phyloP scores from a whole-genome alignment of 495 filamentous ascomycete species.

The Viridothelium virens region DNA sequence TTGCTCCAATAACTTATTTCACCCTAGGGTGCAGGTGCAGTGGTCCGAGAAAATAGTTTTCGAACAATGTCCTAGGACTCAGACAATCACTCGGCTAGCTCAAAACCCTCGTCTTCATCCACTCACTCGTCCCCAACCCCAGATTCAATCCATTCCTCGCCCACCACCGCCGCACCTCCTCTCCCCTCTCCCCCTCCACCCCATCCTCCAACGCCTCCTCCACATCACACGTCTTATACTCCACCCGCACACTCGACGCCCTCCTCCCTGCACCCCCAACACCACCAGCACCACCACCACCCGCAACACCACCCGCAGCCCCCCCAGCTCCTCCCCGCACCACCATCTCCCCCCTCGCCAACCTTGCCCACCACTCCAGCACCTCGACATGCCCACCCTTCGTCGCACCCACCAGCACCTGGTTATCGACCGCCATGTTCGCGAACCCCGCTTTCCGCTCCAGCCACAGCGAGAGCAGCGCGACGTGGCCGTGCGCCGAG shows the following conservation, averaged over 20 bases:
- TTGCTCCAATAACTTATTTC: no score
- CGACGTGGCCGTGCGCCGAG: constrained; percentile 75
- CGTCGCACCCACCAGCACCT: constrained; percentile 80
- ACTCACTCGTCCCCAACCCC: constrained; percentile 79
- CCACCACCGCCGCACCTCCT: constrained; percentile 77
- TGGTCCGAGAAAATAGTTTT: no score
- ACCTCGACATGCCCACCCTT: constrained; percentile 77
- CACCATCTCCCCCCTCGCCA: constrained; percentile 23
- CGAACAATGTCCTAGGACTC: neutral
- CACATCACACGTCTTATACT: constrained; percentile 93
- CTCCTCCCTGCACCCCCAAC: constrained; percentile 51
- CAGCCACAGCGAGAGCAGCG: constrained; percentile 76
- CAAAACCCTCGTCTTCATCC: constrained; percentile 73
- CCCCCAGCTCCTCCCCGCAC: neutral
- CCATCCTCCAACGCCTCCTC: constrained; percentile 87
- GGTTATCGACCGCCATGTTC: constrained; percentile 81
- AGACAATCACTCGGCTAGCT: neutral
- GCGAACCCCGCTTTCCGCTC: constrained; percentile 53
- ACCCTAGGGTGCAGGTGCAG: no score
- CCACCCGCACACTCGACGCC: constrained; percentile 61
- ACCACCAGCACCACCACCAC: constrained; percentile 69
- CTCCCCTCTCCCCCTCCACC: constrained; percentile 43
- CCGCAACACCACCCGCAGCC: neutral
- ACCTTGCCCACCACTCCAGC: constrained; percentile 83
- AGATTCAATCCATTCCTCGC: constrained; percentile 79